Base-by-base conservation (phyloP, 2,329 filamentous ascomycete genomes). In the Plectosphaerella sp. region DNA sequence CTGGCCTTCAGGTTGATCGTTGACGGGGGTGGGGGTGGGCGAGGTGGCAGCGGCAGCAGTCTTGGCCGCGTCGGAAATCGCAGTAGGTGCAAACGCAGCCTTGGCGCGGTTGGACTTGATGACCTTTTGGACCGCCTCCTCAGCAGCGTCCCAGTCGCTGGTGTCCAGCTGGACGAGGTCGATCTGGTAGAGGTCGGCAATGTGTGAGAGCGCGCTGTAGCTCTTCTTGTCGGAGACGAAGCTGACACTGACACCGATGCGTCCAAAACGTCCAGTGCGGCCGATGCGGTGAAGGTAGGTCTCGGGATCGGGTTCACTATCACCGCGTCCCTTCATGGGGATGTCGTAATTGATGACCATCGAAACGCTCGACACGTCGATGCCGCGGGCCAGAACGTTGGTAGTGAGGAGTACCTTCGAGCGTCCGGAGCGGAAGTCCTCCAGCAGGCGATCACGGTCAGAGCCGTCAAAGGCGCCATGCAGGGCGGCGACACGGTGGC, bases 311-410 rank as follows among this genome's bases (percentile, higher is more conserved):
- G 93, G 88, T 71, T 94, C 89, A 25, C 79, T 79, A 61, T 97
- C 92, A 16, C 88, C 84, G 33, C 80, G 73, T 41, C 88, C 86
- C 64, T 87, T 87, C 76, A 87, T 88, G 22, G 87, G 87, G 53
- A 91, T 88, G 61, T 91, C 88, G 72, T 99, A 99, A 77, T 99
- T 99, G 77, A 99, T 91, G 50, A 99, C 94, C 87, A 99, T 94
- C 10, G 91, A 96, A 14, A 99, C 94, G 25, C 73, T 95, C 71
- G 67, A 97, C 75, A 85, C 82, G 65, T 99, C 94, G 63, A 99
- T 97, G 67, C 94, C 94, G 65, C 94, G 91, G 9, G 94, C 89
- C 53, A 99, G 82, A 37, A 99, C 92, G 65, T 99, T 99, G 61
- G 94, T 99, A 1, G 94, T 95, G 65, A 99, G 97, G 56, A 99